Evolutionary conservation across 768 basidiomycete genomes (phyloP).

Genomic region (Holtermanniella nyarrowii): DNA sequence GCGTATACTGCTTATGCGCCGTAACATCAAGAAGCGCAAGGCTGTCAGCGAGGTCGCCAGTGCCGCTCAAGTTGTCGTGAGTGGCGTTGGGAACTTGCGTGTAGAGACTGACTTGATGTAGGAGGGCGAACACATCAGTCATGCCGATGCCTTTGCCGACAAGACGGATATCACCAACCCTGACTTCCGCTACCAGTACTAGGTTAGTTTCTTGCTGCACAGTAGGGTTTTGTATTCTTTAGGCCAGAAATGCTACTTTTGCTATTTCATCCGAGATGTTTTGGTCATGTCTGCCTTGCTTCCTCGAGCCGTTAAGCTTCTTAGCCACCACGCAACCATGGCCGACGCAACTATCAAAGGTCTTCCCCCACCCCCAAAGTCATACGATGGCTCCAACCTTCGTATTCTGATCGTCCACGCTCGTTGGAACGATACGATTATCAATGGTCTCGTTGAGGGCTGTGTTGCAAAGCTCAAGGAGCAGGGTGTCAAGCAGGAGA

Average conservation of each 20-base stretch:
- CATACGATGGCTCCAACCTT: slow-evolving; percentile 67
- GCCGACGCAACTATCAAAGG: slow-evolving; percentile 62
- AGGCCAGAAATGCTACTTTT: not conserved
- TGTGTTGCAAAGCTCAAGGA: slow-evolving; percentile 68
- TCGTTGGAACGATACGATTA: slow-evolving; percentile 84
- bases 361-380: slow-evolving; percentile 50
- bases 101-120: not conserved
- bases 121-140: slow-evolving; percentile 21
- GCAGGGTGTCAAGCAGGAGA: slow-evolving; percentile 74
- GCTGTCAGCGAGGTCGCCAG: slow-evolving; percentile 13
- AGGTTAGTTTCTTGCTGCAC: not conserved
- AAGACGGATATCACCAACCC: slow-evolving; percentile 49
- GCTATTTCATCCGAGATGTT: not conserved
- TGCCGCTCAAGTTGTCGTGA: not conserved
- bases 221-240: too few relatives aligned
- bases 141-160: slow-evolving; percentile 47
- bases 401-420: slow-evolving; percentile 90
- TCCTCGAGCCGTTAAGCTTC: too few relatives aligned
- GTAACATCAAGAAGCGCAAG: slow-evolving; percentile 30
- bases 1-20: slow-evolving; percentile 46
- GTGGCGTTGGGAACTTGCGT: not conserved
- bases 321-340: slow-evolving; percentile 16
- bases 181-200: slow-evolving; percentile 24
- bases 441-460: slow-evolving; percentile 74
- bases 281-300: not conserved